Base-by-base conservation (phyloP, 345 rosid species). In the Syzygium jambos region DNA sequence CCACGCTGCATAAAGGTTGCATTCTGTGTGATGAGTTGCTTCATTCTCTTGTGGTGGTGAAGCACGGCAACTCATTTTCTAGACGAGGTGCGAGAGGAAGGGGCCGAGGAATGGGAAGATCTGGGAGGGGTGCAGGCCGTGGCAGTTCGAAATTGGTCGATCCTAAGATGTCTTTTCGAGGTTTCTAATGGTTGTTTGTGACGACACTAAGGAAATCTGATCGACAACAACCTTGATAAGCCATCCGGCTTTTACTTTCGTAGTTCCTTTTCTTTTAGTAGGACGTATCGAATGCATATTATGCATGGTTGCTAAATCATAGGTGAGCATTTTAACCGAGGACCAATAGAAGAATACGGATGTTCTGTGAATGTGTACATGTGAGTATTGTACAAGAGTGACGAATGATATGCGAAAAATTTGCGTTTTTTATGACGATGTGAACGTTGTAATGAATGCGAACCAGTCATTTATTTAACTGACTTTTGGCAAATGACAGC, bases 21-120 rank as follows among this genome's bases (percentile, higher is more conserved):
- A 93, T 97, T 88, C 95, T 97, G 17, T 97, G 99, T 59, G 98
- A 97, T 52, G 97, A 95, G 88, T 88, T 97, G 88, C 98, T 97
- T 86, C 98, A 96, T 89, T 97, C 99, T 5, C 95, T 96, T 34
- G 93, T 97, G 86, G 95, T 93, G 91, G 96, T 96, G 91, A 97
- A 97, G 90, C 98, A 97, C 53, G 98, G 98, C 21, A 96, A 90
- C 63, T 94, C 98, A 53, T 95, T 95, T 88, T 90, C 86, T 88
- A 95, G 91, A 85, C 94, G 94, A 34, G 92, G 93, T n/a, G 94
- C 94, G 43, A 91, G 98, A 78, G 94, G 97, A 84, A 93, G 96
- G 51, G 95, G 96, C 43, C 86, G 92, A n/a, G 95, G 98, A 34
- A 73, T 73, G 82, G 82, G 82, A 73, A 73, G 82, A 73, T 73